A percentile compares a stretch with the other conserved stretches of the same genome.
Conservation (phyloP, 164 flowering plant genomes). For the Vitis labrusca region DNA sequence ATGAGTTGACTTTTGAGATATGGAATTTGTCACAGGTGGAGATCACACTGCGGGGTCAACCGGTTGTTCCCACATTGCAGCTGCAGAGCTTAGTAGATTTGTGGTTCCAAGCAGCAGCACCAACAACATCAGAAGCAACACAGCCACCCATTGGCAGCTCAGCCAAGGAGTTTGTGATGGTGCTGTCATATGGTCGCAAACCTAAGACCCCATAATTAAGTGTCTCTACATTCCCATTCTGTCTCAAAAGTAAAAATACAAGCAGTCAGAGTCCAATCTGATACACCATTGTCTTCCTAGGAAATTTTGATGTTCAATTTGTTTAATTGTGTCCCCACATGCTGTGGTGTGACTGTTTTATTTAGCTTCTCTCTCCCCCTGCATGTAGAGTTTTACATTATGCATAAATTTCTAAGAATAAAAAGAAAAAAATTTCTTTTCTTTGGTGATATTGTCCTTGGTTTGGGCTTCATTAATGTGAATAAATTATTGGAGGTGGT, state of each 20-base stretch:
- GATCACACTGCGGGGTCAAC: slow-evolving; percentile 25
- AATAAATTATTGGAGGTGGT: too few species aligned
- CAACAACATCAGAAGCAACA: slow-evolving; percentile 14
- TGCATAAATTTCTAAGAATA: background rate
- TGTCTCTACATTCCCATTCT: too few species aligned
- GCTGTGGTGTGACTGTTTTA: slow-evolving; percentile 2
- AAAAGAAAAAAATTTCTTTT: background rate
- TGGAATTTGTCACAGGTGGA: slow-evolving; percentile 26
- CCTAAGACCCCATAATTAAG: background rate
- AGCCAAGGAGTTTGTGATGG: slow-evolving; percentile 39
- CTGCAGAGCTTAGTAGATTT: slow-evolving; percentile 26
- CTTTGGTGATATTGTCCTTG: background rate
- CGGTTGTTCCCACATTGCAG: slow-evolving; percentile 20
- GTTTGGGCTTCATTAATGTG: background rate
- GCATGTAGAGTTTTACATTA: background rate
- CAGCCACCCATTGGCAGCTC: slow-evolving; percentile 30
- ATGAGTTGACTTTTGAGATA: background rate
- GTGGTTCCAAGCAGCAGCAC: slow-evolving; percentile 23
- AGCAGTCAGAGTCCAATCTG: background rate
- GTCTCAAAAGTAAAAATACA: too few species aligned
- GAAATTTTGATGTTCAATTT: background rate
- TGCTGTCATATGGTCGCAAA: slow-evolving; percentile 31
- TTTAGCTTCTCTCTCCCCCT: background rate
- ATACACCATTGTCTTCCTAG: background rate
- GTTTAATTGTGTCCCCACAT: background rate